Conservation (phyloP, 179 eudicot genomes). For the Beta lomatogona region DNA sequence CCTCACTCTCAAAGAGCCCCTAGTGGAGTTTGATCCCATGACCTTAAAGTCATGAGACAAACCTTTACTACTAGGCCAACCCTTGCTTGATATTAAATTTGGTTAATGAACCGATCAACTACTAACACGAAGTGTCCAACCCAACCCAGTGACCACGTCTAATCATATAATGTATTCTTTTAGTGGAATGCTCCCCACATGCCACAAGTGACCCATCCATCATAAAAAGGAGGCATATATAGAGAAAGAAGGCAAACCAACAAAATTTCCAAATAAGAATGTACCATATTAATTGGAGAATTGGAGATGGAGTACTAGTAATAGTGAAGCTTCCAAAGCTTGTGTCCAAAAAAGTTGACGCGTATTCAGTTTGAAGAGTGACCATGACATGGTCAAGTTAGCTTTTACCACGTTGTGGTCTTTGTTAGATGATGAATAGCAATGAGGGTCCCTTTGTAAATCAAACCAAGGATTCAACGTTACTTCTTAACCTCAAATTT, state of each 20-base stretch:
- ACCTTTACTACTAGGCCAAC: too few species aligned
- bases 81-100: too few species aligned
- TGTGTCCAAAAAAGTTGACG: conserved; percentile 25
- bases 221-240: neutral
- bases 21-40: too few species aligned
- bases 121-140: too few species aligned
- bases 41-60: too few species aligned
- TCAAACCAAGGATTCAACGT: neutral
- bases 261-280: neutral
- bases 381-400: neutral
- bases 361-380: neutral
- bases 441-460: neutral
- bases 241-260: neutral
- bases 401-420: conserved; percentile 1
- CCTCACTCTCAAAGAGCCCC: too few species aligned
- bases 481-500: neutral
- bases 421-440: neutral
- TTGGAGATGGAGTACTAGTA: too few species aligned
- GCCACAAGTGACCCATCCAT: neutral
- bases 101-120: too few species aligned
- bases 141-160: too few species aligned
- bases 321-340: neutral
- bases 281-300: too few species aligned
- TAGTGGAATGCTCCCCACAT: too few species aligned
- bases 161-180: too few species aligned